Percentiles rank a stretch among this genome's conserved stretches.
phyloP scores from a whole-genome alignment of 2,329 filamentous ascomycete species.

The Fusarium sp. region DNA sequence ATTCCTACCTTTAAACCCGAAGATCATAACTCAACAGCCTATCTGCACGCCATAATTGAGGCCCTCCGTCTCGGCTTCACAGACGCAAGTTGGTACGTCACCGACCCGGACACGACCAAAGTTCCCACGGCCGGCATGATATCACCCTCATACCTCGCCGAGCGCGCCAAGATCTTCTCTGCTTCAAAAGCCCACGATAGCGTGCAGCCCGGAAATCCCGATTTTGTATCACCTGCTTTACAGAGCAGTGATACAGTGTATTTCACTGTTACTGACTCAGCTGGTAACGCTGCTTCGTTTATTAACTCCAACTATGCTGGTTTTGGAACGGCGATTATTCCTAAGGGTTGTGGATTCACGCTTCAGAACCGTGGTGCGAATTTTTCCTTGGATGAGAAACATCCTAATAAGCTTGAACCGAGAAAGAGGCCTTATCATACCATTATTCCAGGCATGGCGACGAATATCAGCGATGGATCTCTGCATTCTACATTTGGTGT shows the following conservation, averaged over 20 bases:
- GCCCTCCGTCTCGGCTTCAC: constrained; percentile 89
- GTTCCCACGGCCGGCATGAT: constrained; percentile 80
- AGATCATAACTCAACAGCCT: constrained; percentile 85
- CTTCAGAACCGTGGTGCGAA: constrained; percentile 93
- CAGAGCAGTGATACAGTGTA: constrained; percentile 94
- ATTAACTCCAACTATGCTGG: constrained; percentile 96
- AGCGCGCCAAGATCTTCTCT: constrained; percentile 72
- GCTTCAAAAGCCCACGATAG: constrained; percentile 69
- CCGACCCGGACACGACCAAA: constrained; percentile 79
- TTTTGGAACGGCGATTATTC: constrained; percentile 89
- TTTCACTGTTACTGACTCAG: constrained; percentile 83
- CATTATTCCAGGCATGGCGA: constrained; percentile 93
- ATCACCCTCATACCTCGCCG: constrained; percentile 78
- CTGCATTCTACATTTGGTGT: constrained; percentile 92
- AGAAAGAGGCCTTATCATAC: constrained; percentile 95
- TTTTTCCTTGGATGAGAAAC: constrained; percentile 77
- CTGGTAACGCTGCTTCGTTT: constrained; percentile 93
- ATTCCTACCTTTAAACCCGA: constrained; percentile 76
- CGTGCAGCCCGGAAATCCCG: constrained; percentile 72
- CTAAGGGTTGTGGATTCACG: constrained; percentile 87
- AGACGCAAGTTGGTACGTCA: constrained; percentile 90
- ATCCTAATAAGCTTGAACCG: constrained; percentile 85
- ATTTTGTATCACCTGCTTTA: constrained; percentile 76
- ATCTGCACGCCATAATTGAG: constrained; percentile 90
- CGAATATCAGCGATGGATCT: constrained; percentile 77